A percentile compares a stretch with the other conserved stretches of the same genome.
Evolutionary conservation across 75 land plant species (phyloP).

Genomic region (Pinus taeda): DNA sequence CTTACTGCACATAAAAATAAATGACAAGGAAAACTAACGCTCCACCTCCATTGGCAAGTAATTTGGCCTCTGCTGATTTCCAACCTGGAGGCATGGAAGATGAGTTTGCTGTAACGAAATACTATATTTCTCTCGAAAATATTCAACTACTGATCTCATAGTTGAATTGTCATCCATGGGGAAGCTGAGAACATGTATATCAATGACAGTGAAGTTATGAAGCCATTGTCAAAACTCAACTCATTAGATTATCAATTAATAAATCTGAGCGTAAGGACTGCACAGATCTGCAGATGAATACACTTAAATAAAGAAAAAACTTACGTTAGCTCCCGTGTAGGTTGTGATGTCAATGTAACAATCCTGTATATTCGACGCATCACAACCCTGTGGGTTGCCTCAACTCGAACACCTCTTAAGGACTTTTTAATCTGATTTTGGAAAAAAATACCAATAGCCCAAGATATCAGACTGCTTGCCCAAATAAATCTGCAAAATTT

Average conservation of each 20-base stretch:
- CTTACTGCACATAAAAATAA: not conserved
- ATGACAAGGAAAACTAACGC: not conserved
- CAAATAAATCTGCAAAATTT: not conserved
- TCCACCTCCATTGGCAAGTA: constrained; percentile 96
- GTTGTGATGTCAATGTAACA: constrained; percentile 81
- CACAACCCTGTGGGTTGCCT: constrained; percentile 88
- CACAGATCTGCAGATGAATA: not conserved
- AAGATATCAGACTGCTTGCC: not conserved
- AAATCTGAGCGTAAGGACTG: not conserved
- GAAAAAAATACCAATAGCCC: not conserved
- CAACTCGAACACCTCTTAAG: constrained; percentile 82
- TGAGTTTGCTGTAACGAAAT: constrained; percentile 66
- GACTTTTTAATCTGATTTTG: constrained; percentile 80
- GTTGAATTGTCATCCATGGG: constrained; percentile 95
- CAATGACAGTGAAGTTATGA: not conserved
- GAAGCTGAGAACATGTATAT: constrained; percentile 52
- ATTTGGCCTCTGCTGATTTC: constrained; percentile 82
- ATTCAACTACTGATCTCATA: constrained; percentile 89
- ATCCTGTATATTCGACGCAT: constrained; percentile 93
- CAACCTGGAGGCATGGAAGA: constrained; percentile 91
- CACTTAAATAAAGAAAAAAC: constrained; percentile 3
- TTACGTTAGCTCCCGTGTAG: constrained; percentile 82
- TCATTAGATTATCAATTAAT: constrained; percentile 2
- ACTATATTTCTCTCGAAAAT: constrained; percentile 89
- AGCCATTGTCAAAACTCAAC: not conserved